phyloP scores from a whole-genome alignment of 345 rosid genomes.

The Linum usitatissimum region DNA sequence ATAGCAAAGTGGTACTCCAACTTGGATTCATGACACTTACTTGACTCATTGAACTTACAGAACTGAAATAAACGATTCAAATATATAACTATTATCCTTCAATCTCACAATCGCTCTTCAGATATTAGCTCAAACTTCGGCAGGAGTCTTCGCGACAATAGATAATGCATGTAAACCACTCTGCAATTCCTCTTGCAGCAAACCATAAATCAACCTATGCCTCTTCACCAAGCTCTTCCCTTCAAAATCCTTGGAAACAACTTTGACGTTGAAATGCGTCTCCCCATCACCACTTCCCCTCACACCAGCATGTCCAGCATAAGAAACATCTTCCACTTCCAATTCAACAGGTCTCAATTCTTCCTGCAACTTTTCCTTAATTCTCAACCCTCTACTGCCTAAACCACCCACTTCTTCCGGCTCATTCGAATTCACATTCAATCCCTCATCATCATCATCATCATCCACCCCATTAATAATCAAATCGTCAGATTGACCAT shows the following conservation, averaged over 20 bases:
- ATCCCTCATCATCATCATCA: slow-evolving; percentile 12
- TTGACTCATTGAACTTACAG: neutral
- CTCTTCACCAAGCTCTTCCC: slow-evolving; percentile 91
- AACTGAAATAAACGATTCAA: neutral
- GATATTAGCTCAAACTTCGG: slow-evolving; percentile 32
- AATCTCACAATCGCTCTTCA: slow-evolving; percentile 10
- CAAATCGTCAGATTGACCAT: slow-evolving; percentile 7
- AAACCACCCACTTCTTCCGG: slow-evolving; percentile 21
- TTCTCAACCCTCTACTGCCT: slow-evolving; percentile 62
- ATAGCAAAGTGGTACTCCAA: too few species aligned
- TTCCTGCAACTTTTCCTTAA: slow-evolving; percentile 55
- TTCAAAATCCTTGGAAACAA: slow-evolving; percentile 70
- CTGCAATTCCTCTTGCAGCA: slow-evolving; percentile 74
- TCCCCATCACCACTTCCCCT: slow-evolving; percentile 67
- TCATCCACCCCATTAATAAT: slow-evolving; percentile 5
- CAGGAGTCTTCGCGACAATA: slow-evolving; percentile 74
- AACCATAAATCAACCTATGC: slow-evolving; percentile 60
- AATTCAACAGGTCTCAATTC: slow-evolving; percentile 60
- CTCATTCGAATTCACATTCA: slow-evolving; percentile 9
- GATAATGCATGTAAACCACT: slow-evolving; percentile 82
- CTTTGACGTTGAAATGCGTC: slow-evolving; percentile 75
- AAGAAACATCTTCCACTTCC: slow-evolving; percentile 71
- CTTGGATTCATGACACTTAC: neutral
- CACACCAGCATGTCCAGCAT: slow-evolving; percentile 87
- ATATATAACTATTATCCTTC: slow-evolving; percentile 3